Evolutionary conservation across 441 rosid species (phyloP), one percentile per base, ranked within the genome.

Genomic region (Lepidium campestre): DNA sequence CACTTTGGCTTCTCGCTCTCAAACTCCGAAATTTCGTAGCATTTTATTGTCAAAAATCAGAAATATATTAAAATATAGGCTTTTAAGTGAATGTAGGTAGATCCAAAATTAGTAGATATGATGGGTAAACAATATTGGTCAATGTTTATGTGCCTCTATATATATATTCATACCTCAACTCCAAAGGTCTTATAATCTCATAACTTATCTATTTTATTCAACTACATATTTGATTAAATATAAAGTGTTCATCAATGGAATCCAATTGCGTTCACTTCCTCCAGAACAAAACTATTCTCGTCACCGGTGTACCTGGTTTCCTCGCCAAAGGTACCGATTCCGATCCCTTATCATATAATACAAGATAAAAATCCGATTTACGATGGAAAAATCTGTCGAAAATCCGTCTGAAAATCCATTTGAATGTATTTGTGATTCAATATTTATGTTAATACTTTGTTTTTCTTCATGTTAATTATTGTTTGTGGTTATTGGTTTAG

Each of bases 251-350:
- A 48, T 31, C 70, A 37, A 72, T 72, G 75, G 71, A 65, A 27
- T 17, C 61, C 11, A 65, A 7, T 17, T 48, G 67, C 25, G 18
- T 80, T 20, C 75, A 73, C 22, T 85, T 83, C 67, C 76, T 85
- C 13, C 77, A 80, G 49, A 72, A 74, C 79, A 85, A 78, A 77
- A 75, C 77, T 29, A 78, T 87, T 25, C 62, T 73, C 12, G 67
- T 73, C 71, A 65, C 77, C 20, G 72, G 72, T 1, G 44, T 50
- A 49, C 78, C 93, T 35, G 93, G 93, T 27, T 85, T 82, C 59
- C 72, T 85, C 8, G 93, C 88, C 34, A 87, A 73, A 55, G 72
- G 77, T 73, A 65, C 61, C 3, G 2, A 40, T n/a, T 58, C 40
- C 6, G 20, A 37, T 45, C 18, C 2, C 37, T 4, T 42, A 41